Base-by-base conservation (phyloP, 2,329 filamentous ascomycete species). In the Lasiodiplodia sp. region DNA sequence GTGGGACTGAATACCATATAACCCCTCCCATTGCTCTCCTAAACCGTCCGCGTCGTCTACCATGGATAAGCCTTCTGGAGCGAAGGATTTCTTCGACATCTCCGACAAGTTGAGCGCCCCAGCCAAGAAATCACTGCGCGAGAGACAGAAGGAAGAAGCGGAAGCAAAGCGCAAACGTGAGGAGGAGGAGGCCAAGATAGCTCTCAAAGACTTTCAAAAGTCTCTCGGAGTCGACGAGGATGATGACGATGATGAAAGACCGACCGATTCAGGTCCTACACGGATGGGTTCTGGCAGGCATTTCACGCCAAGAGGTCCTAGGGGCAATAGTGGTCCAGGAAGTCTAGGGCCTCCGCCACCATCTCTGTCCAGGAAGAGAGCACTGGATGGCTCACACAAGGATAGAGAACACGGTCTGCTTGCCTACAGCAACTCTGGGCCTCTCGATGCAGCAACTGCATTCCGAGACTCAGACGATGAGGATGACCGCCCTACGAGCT, bases 101-200 rank as follows among this genome's bases (percentile, higher is more conserved):
- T 88, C 91, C 68, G 87, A 90, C 64, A 97, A 96, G 80, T 88
- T 96, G 63, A 88, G 91, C n/a, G 92, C 92, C 60, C 89, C 92
- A 0, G 87, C 90, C 70, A 96, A 94, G 80, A 92, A 96, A 77
- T 96, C 93, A 23, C 86, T 91, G 31, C 97, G 96, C 78, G 94
- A 97, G 82, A 90, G 91, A 74, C 92, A 96, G 79, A 93, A 92
- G 79, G 92, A 92, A 69, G 93, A 97, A 78, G 92, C 92, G 68
- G 93, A 97, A 83, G 93, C 93, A 28, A 97, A 97, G 82, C 90
- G 92, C 69, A 87, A 88, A 73, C 88, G 93, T 72, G 94, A 97
- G 79, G 91, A 91, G 75, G 93, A 91, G 72, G 94, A 97, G 81
- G 96, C 92, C 7, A 92, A 92, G 25, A 93, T 93, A 28, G 93